Conservation (phyloP, 495 filamentous ascomycete species). For the Thozetella sp. region DNA sequence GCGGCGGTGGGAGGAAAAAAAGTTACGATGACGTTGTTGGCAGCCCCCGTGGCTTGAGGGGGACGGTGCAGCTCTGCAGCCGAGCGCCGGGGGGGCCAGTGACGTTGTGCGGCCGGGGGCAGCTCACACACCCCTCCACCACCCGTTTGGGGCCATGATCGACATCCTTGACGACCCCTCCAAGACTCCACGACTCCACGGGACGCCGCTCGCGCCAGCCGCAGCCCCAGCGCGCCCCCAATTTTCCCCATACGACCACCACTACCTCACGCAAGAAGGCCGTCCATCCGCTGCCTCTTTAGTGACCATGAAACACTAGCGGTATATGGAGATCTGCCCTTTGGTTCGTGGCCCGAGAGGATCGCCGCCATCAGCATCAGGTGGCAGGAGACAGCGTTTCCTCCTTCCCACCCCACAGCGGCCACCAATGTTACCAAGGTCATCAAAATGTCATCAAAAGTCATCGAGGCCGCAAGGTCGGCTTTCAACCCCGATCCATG, state of each 20-base stretch:
- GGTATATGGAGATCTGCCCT: neutral
- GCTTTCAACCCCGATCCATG: too few relatives aligned
- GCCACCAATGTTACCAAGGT: too few relatives aligned
- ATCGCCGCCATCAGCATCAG: neutral
- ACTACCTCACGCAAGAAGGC: too few relatives aligned
- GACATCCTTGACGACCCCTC: neutral
- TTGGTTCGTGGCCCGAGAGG: neutral
- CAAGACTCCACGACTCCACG: too few relatives aligned
- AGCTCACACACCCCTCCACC: neutral
- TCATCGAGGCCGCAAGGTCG: too few relatives aligned
- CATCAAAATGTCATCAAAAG: too few relatives aligned
- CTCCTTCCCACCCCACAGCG: too few relatives aligned
- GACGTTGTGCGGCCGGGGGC: neutral
- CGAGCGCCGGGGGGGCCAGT: neutral
- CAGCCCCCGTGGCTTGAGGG: neutral
- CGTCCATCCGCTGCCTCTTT: neutral
- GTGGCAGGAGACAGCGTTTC: neutral
- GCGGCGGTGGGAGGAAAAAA: neutral
- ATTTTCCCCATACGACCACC: too few relatives aligned
- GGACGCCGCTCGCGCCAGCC: too few relatives aligned
- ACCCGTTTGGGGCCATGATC: neutral
- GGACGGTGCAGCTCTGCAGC: too few relatives aligned
- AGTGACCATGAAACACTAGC: neutral
- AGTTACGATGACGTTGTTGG: slow-evolving; percentile 3
- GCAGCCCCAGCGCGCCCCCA: too few relatives aligned